phyloP scores from a whole-genome alignment of 1,284 basidiomycete genomes.

The Entoloma clypeatum region DNA sequence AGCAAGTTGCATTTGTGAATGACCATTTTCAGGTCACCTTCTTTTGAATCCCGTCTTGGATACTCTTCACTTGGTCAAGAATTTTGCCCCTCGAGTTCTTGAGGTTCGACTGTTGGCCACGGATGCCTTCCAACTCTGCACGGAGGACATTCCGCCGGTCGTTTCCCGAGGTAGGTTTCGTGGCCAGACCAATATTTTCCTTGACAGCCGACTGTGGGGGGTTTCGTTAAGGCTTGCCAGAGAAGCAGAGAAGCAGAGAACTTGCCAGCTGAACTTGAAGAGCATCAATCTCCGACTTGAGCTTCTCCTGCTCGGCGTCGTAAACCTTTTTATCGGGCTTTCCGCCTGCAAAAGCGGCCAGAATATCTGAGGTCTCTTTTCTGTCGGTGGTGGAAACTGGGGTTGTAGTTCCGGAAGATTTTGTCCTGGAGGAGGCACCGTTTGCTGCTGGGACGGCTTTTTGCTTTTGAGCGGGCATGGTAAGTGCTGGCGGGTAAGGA shows the following conservation, averaged over 20 bases:
- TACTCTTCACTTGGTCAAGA: conserved; percentile 76
- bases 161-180: conserved; percentile 58
- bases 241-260: conserved; percentile 20
- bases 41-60: conserved; percentile 81
- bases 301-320: conserved; percentile 78
- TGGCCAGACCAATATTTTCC: conserved; percentile 70
- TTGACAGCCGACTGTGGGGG: conserved; percentile 73
- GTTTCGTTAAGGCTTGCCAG: conserved; percentile 8
- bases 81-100: conserved; percentile 78
- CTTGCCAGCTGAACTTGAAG: conserved; percentile 78
- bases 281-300: conserved; percentile 81
- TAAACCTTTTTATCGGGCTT: conserved; percentile 81
- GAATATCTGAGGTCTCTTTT: conserved; percentile 42
- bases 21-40: too few relatives aligned
- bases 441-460: conserved; percentile 47
- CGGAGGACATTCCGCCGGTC: conserved; percentile 76
- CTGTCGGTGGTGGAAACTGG: conserved; percentile 40
- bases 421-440: conserved; percentile 36
- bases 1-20: too few relatives aligned
- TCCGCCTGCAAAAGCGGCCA: conserved; percentile 38
- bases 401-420: conserved; percentile 44
- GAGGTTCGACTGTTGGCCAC: conserved; percentile 76
- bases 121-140: conserved; percentile 79
- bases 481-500: conserved; percentile 28
- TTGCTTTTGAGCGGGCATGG: conserved; percentile 51